phyloP scores from a whole-genome alignment of 2,329 filamentous ascomycete genomes.

The Ophiostoma ips region DNA sequence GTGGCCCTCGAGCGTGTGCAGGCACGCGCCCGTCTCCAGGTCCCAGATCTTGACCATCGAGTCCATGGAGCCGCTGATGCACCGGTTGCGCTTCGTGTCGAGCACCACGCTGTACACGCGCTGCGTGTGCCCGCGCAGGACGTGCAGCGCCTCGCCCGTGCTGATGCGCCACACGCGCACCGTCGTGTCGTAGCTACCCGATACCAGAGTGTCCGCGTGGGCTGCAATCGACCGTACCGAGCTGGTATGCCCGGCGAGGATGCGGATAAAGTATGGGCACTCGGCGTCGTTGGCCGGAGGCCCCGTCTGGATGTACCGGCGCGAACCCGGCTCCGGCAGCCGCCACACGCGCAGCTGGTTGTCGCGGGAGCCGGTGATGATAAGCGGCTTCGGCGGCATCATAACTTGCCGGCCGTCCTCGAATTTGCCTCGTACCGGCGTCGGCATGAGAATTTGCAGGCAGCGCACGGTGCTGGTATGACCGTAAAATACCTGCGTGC shows the following conservation, averaged over 20 bases:
- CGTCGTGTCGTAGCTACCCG: conserved; percentile 89
- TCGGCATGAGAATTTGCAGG: conserved; percentile 83
- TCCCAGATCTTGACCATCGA: conserved; percentile 98
- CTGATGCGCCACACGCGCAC: conserved; percentile 97
- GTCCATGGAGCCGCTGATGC: conserved; percentile 97
- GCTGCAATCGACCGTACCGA: conserved; percentile 94
- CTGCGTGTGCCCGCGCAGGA: conserved; percentile 71
- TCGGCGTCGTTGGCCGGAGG: conserved; percentile 61
- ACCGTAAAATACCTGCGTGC: conserved; percentile 91
- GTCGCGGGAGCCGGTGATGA: conserved; percentile 93
- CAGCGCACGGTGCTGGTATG: conserved; percentile 96
- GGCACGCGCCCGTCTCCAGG: conserved; percentile 66
- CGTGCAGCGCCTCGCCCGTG: conserved; percentile 75
- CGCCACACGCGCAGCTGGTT: conserved; percentile 92
- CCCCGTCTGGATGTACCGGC: conserved; percentile 64
- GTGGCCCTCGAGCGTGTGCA: conserved; percentile 88
- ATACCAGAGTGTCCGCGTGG: conserved; percentile 88
- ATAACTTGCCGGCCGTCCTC: conserved; percentile 63
- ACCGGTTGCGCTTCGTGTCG: conserved; percentile 80
- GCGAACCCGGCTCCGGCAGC: conserved; percentile 66
- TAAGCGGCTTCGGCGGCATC: conserved; percentile 87
- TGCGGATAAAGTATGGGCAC: conserved; percentile 89
- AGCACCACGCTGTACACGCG: conserved; percentile 97
- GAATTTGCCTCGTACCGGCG: conserved; percentile 52
- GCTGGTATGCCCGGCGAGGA: conserved; percentile 73